Percentiles rank a stretch among this genome's conserved stretches.
These are phyloP conservation scores for Crucihimalaya himalaica DNA, from an alignment of 345 rosid genomes.

Conservation along the genomic window DNA sequence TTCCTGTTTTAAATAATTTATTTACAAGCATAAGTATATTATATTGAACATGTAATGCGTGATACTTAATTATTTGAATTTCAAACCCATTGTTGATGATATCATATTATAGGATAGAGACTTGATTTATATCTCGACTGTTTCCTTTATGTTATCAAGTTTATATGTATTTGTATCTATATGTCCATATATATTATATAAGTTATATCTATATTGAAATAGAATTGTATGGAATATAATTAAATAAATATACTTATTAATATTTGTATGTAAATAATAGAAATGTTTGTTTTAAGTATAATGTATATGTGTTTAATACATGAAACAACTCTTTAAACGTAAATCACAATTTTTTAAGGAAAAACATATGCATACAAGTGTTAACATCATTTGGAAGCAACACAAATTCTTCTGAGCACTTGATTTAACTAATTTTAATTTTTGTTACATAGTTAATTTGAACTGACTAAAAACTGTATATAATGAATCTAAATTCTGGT, in stretches of 20 bases:
- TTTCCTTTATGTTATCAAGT: background rate
- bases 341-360: background rate
- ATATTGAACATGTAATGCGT: constrained; percentile 12
- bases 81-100: background rate
- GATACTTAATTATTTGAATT: background rate
- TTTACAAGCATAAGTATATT: background rate
- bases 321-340: background rate
- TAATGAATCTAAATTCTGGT: background rate
- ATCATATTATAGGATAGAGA: background rate
- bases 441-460: background rate
- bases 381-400: background rate
- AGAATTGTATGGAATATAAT: no score
- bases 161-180: background rate
- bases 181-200: background rate
- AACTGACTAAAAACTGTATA: background rate
- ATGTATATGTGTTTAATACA: background rate
- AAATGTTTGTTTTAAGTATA: no score
- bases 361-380: background rate
- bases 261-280: no score
- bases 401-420: background rate
- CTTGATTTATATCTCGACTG: background rate
- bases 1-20: background rate
- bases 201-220: no score
- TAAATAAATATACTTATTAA: no score
- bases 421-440: background rate